phyloP scores from a whole-genome alignment of 768 basidiomycete genomes.

The Cubamyces lactineus region DNA sequence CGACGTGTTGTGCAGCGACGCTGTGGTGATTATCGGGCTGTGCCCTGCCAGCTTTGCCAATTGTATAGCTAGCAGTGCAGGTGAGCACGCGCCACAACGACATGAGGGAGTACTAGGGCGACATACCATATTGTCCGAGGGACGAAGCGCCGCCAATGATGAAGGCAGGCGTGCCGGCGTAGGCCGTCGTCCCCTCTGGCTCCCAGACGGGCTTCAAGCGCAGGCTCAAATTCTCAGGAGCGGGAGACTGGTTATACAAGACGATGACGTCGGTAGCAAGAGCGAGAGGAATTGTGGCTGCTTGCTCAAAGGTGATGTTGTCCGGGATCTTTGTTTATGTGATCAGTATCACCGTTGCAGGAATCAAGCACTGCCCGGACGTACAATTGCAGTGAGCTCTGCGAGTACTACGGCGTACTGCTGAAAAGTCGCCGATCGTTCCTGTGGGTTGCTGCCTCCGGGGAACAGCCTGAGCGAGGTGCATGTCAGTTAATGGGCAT shows the following conservation, averaged over 20 bases:
- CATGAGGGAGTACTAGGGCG: background rate
- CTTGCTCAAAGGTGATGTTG: conserved; percentile 36
- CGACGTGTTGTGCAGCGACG: conserved; percentile 28
- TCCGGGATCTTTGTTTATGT: conserved; percentile 30
- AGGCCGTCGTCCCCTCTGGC: conserved; percentile 18
- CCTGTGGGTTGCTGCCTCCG: conserved; percentile 25
- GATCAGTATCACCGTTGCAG: background rate
- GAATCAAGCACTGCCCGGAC: background rate
- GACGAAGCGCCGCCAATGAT: conserved; percentile 34
- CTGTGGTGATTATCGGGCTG: conserved; percentile 35
- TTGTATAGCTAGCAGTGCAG: conserved; percentile 29
- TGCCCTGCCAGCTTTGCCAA: conserved; percentile 33
- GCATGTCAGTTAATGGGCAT: background rate
- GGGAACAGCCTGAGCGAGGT: conserved; percentile 24
- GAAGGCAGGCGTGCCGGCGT: conserved; percentile 28
- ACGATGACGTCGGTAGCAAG: conserved; percentile 37
- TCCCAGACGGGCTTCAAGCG: conserved; percentile 23
- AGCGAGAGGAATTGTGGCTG: conserved; percentile 36
- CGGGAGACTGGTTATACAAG: conserved; percentile 29
- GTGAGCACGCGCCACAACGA: background rate
- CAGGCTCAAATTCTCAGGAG: background rate
- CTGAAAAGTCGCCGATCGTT: conserved; percentile 16
- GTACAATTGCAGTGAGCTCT: conserved; percentile 24
- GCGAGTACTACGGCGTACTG: conserved; percentile 25
- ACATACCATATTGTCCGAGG: conserved; percentile 32